Conservation (phyloP, 805 yeast genomes). For the Isabelozyma heimii region DNA sequence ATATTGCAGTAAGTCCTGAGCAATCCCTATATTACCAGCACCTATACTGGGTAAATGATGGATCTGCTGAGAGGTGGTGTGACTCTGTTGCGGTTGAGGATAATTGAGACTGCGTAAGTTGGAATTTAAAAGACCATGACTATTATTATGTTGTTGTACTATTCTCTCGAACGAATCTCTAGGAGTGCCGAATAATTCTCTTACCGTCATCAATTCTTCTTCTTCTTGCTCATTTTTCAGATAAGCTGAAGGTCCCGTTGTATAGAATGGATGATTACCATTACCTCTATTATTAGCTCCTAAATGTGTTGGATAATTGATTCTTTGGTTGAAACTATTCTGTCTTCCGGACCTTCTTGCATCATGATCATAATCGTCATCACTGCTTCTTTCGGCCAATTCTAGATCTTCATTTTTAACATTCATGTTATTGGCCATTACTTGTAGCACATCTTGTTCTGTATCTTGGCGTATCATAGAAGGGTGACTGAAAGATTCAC, state of each 20-base stretch:
- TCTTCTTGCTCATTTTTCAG: slow-evolving; percentile 9
- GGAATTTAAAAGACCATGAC: slow-evolving; percentile 10
- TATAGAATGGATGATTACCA: not conserved
- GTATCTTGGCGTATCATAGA: slow-evolving; percentile 34
- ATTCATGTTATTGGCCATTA: slow-evolving; percentile 30
- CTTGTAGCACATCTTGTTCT: slow-evolving; percentile 36
- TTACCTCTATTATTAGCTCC: not conserved
- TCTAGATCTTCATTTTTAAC: slow-evolving; percentile 38
- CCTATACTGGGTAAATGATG: slow-evolving; percentile 23
- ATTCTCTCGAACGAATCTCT: slow-evolving; percentile 34
- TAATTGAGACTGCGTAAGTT: slow-evolving; percentile 8
- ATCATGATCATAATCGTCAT: slow-evolving; percentile 21
- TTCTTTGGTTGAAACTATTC: slow-evolving; percentile 4
- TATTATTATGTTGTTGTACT: slow-evolving; percentile 15
- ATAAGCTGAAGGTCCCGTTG: slow-evolving; percentile 1
- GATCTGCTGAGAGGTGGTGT: slow-evolving; percentile 1
- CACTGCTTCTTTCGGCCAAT: slow-evolving; percentile 26
- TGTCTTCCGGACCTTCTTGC: not conserved
- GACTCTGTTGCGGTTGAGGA: slow-evolving; percentile 2
- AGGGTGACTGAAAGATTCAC: slow-evolving; percentile 8
- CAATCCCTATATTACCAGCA: slow-evolving; percentile 11
- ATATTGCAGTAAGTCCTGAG: slow-evolving; percentile 35
- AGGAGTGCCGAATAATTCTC: slow-evolving; percentile 42
- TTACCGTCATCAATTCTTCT: slow-evolving; percentile 36
- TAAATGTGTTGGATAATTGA: not conserved